phyloP scores from a whole-genome alignment of 2,329 filamentous ascomycete genomes.

The Aspergillus piperis region DNA sequence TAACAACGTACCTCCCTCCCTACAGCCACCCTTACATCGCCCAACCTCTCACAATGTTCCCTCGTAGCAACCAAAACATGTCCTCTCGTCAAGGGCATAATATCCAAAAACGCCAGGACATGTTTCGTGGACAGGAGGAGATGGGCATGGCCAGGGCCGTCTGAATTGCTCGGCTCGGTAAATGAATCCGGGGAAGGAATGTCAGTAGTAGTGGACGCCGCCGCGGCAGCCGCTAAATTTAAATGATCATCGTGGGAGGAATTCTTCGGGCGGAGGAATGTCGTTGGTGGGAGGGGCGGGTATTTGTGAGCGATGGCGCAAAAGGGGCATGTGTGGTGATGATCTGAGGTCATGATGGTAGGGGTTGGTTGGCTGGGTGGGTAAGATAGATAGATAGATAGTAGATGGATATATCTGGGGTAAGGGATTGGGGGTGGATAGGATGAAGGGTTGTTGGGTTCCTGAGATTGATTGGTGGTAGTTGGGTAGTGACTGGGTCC shows the following conservation, averaged over 20 bases:
- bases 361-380: not conserved
- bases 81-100: constrained; percentile 79
- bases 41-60: constrained; percentile 74
- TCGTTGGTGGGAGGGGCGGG: constrained; percentile 39
- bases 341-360: constrained; percentile 5
- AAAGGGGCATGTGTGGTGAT: constrained; percentile 52
- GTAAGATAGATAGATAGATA: not conserved
- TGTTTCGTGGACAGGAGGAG: constrained; percentile 75
- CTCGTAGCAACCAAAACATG: constrained; percentile 83
- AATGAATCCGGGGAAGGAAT: not conserved
- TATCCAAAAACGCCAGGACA: constrained; percentile 88
- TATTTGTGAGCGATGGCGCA: constrained; percentile 59
- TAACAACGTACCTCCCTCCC: constrained; percentile 65
- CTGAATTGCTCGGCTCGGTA: constrained; percentile 3
- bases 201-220: not conserved
- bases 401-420: not conserved
- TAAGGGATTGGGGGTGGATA: too few relatives aligned
- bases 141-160: constrained; percentile 33
- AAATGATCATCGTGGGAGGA: constrained; percentile 14
- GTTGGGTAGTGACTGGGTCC: not conserved
- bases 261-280: constrained; percentile 19
- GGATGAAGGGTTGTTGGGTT: not conserved
- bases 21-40: constrained; percentile 65
- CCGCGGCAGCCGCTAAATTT: constrained; percentile 16
- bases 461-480: not conserved